phyloP scores from a whole-genome alignment of 2,329 filamentous ascomycete genomes.

The Davidsoniella neocaledoniae region DNA sequence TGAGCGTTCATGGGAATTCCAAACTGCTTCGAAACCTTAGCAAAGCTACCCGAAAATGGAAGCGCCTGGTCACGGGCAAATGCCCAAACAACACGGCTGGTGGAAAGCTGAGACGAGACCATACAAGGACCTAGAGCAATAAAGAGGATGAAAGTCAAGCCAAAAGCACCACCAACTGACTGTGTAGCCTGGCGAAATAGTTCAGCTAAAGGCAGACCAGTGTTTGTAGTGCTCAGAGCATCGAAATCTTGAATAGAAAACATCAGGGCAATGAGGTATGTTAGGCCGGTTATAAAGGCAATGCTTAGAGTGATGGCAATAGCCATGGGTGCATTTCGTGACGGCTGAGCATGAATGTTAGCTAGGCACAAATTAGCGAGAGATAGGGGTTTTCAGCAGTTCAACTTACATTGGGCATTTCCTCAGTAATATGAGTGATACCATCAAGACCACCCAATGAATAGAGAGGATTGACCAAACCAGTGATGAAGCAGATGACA shows the following conservation, averaged over 20 bases:
- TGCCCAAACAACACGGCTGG: slow-evolving; percentile 23
- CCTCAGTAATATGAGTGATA: slow-evolving; percentile 32
- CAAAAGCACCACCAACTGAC: slow-evolving; percentile 25
- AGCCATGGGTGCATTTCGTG: slow-evolving; percentile 22
- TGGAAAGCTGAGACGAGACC: slow-evolving; percentile 21
- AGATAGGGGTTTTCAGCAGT: not conserved
- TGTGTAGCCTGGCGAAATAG: slow-evolving; percentile 28
- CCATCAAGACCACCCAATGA: slow-evolving; percentile 30
- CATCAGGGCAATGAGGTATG: slow-evolving; percentile 34
- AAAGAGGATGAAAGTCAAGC: slow-evolving; percentile 25
- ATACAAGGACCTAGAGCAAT: slow-evolving; percentile 26
- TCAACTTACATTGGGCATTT: slow-evolving; percentile 28
- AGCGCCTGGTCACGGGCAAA: slow-evolving; percentile 28
- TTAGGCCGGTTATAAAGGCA: slow-evolving; percentile 31
- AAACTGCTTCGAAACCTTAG: slow-evolving; percentile 20
- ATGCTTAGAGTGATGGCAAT: slow-evolving; percentile 30
- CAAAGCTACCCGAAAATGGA: slow-evolving; percentile 23
- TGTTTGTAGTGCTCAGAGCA: slow-evolving; percentile 25
- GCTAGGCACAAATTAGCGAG: not conserved
- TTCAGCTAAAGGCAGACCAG: slow-evolving; percentile 27
- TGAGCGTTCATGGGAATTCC: slow-evolving; percentile 25
- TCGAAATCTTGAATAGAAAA: slow-evolving; percentile 32
- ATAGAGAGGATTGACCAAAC: slow-evolving; percentile 31
- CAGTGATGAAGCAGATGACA: slow-evolving; percentile 32
- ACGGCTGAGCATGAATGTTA: slow-evolving; percentile 16